Evolutionary conservation across 257 asterid genomes (phyloP), one percentile per base, ranked within the genome.

Genomic region (Lantana camara): DNA sequence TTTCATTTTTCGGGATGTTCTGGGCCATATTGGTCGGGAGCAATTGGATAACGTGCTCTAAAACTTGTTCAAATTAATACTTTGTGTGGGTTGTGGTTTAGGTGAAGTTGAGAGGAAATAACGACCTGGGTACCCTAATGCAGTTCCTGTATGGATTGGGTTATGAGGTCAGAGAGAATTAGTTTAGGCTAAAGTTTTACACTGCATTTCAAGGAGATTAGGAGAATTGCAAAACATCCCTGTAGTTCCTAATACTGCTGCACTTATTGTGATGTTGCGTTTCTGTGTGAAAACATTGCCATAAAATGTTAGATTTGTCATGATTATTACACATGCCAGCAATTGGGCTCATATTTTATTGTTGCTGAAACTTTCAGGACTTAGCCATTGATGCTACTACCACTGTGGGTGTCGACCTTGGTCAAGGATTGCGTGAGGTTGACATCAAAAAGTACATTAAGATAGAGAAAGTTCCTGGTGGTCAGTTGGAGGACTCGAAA

Each of bases 391-490:
- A 88, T 62, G 99, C 99, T 21, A 90, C 99, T 3, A 68, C 90
- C 73, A 87, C 73, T 1, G 95, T 83, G 16, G 99, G 99, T 17
- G 96, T 93, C 47, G 99, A 93, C 1, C 58, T 84, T 54, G 99
- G 96, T 30, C 96, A 85, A 73, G 99, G 99, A 15, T 53, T 90
- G 63, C 95, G 95, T 19, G 99, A 93, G 66, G 95, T 93, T 68
- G 99, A 93, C 72, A 87, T 93, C 67, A 90, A 90, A 82, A 93
- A 88, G 75, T 94, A 90, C 80, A 83, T 93, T 29, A 94, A 90
- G 82, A 87, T 94, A 60, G 99, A 94, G 88, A 94, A 94, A 82
- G 63, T 93, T 71, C 97, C 97, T 15, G 97, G 99, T 65, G 95
- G 95, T 45, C 97, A 84, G 76, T 82, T 93, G 87, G 99, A 93